phyloP scores from a whole-genome alignment of 1,284 basidiomycete species.

The Cutaneotrichosporon sp. region DNA sequence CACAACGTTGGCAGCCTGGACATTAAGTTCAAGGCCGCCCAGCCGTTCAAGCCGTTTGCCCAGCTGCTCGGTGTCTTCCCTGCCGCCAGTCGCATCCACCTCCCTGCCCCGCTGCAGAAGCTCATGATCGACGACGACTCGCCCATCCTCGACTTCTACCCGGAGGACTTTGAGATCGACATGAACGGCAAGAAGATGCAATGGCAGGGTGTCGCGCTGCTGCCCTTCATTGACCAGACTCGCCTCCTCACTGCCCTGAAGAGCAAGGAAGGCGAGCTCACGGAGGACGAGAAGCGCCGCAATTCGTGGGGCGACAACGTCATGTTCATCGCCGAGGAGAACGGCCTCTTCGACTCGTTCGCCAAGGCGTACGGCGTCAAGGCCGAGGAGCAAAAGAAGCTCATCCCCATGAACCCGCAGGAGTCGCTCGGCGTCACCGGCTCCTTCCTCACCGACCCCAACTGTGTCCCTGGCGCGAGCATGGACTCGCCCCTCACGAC shows the following conservation, averaged over 20 bases:
- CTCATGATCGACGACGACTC: conserved; percentile 88
- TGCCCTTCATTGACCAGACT: conserved; percentile 93
- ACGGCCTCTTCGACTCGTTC: conserved; percentile 81
- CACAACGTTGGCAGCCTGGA: conserved; percentile 75
- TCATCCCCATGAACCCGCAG: conserved; percentile 64
- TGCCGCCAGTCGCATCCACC: conserved; percentile 84
- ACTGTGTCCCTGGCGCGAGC: conserved; percentile 87
- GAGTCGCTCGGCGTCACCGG: conserved; percentile 80
- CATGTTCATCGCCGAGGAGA: conserved; percentile 82
- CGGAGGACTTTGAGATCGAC: conserved; percentile 87
- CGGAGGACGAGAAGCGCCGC: conserved; percentile 76
- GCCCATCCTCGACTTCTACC: conserved; percentile 97
- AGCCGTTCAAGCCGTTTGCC: conserved; percentile 95
- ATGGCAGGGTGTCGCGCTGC: conserved; percentile 96
- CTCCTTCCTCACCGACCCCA: conserved; percentile 75
- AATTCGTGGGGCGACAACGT: conserved; percentile 85
- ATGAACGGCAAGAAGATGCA: conserved; percentile 99
- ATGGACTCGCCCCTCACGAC: conserved; percentile 71
- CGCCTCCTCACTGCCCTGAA: conserved; percentile 82
- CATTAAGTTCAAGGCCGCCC: conserved; percentile 64
- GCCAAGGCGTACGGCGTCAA: conserved; percentile 84
- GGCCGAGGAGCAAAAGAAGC: conserved; percentile 59
- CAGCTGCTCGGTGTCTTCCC: conserved; percentile 99
- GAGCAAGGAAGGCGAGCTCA: conserved; percentile 69
- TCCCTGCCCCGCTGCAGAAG: conserved; percentile 80